Evolutionary conservation across 257 asterid species (phyloP), one percentile per base, ranked within the genome.

Genomic region (Solanum bulbocastanum): DNA sequence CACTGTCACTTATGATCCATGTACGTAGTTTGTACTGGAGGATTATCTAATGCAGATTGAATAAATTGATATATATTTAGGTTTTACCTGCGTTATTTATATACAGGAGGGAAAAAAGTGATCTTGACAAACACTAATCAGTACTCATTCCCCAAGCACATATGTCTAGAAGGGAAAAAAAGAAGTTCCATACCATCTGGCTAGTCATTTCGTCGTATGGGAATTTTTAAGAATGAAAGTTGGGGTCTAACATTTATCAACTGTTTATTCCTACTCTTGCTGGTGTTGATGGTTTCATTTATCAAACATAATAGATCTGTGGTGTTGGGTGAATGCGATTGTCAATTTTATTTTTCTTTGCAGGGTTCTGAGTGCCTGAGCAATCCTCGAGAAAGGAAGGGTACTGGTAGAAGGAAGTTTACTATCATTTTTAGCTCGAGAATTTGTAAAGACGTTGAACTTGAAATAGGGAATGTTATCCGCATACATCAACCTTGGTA

Each of bases 401-500:
- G 86, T 74, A 88, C 74, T 8, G 87, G 84, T 36, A 88, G 90
- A 87, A 92, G 93, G 89, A 87, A 88, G 42, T 88, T 90, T 90
- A 94, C 92, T 42, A 83, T 96, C 89, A 93, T 96, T 89, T 96
- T 95, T 91, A 94, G 91, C 93, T 90, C 98, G 86, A 94, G 93
- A 92, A 44, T 92, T 25, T 94, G 96, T 76, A 83, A 86, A 14
- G 93, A 94, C 84, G 92, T 92, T 85, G 98, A 94, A 87, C 94
- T 95, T 88, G 98, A 95, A 90, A 93, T 89, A 37, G 98, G 98
- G 85, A 94, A 90, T 91, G 74, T 92, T 90, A 92, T 96, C 56
- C 88, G 92, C 89, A 39, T 96, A 87, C 93, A 87, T 87, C 90
- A 92, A 33, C 99, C 98, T 74, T 96, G 99, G 99, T 96, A 96